Conservation (phyloP, 2,329 filamentous ascomycete species). For the Ilyonectria mors-panacis region DNA sequence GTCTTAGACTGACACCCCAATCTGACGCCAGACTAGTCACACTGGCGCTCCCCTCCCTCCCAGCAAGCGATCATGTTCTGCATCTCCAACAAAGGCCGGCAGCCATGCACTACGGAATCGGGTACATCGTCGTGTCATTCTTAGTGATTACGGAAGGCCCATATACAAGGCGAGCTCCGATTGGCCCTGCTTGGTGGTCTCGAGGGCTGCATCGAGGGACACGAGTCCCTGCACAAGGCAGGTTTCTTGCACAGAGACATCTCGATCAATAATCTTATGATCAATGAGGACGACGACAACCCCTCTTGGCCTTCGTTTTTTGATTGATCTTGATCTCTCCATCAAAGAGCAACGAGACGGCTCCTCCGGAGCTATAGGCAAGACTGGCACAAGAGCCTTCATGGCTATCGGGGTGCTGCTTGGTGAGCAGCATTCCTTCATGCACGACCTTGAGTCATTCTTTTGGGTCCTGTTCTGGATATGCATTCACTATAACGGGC, state of each 20-base stretch:
- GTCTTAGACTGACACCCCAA: no score
- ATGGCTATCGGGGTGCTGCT: conserved; percentile 62
- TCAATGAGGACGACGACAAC: conserved; percentile 58
- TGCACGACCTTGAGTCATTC: conserved; percentile 59
- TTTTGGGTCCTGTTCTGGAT: conserved; percentile 65
- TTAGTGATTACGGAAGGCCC: no score
- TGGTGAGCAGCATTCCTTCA: conserved; percentile 60
- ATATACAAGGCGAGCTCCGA: no score
- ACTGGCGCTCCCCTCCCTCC: conserved; percentile 42
- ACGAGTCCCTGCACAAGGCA: conserved; percentile 54
- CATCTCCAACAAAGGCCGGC: conserved; percentile 46
- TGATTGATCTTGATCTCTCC: conserved; percentile 56
- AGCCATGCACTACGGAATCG: conserved; percentile 51
- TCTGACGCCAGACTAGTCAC: no score
- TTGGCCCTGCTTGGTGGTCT: no score
- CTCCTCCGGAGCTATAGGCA: conserved; percentile 56
- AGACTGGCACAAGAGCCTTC: conserved; percentile 61
- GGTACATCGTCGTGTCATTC: no score
- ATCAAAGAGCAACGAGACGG: conserved; percentile 52
- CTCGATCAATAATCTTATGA: conserved; percentile 59
- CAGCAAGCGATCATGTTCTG: conserved; percentile 52
- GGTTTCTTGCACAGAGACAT: conserved; percentile 59
- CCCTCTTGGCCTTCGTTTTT: conserved; percentile 54
- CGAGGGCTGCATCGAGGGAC: conserved; percentile 56
- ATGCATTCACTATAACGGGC: conserved; percentile 57